Evolutionary conservation across 2,329 filamentous ascomycete genomes (phyloP).

Genomic region (Diaporthe sp.): DNA sequence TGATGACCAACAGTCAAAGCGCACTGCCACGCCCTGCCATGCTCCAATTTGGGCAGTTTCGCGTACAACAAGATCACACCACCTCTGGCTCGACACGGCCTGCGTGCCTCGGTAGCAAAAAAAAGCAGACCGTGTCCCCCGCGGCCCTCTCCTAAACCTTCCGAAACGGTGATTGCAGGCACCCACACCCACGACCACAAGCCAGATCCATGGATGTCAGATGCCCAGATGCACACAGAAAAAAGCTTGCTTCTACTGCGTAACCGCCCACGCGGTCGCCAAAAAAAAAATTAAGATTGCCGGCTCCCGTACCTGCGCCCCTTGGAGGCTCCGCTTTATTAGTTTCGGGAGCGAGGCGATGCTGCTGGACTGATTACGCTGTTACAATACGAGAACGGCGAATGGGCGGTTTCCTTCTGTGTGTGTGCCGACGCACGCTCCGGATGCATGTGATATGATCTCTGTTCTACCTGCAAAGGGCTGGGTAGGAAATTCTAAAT

Average conservation of each 20-base stretch:
- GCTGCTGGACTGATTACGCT: constrained; percentile 3
- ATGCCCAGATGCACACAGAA: neutral
- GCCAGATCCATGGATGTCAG: neutral
- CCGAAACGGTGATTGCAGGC: neutral
- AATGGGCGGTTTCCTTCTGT: neutral
- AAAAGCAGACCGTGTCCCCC: neutral
- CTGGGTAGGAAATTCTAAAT: neutral
- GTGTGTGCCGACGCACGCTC: neutral
- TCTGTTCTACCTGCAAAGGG: neutral
- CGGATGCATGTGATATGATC: neutral
- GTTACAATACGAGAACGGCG: neutral
- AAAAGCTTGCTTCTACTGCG: neutral
- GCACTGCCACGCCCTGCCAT: neutral
- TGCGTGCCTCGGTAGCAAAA: constrained; percentile 12
- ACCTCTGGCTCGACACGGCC: constrained; percentile 2
- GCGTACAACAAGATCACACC: constrained; percentile 15
- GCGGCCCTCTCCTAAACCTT: neutral
- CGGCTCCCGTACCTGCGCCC: neutral
- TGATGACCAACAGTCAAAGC: constrained; percentile 20
- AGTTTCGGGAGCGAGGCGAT: neutral
- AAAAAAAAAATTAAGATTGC: constrained; percentile 16
- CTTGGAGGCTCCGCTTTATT: neutral
- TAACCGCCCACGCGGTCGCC: neutral
- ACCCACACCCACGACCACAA: neutral
- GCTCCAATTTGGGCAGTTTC: neutral